These are phyloP conservation scores for Anthracocystis walkeri DNA, from an alignment of 1,284 basidiomycete genomes.

Conservation along the genomic window DNA sequence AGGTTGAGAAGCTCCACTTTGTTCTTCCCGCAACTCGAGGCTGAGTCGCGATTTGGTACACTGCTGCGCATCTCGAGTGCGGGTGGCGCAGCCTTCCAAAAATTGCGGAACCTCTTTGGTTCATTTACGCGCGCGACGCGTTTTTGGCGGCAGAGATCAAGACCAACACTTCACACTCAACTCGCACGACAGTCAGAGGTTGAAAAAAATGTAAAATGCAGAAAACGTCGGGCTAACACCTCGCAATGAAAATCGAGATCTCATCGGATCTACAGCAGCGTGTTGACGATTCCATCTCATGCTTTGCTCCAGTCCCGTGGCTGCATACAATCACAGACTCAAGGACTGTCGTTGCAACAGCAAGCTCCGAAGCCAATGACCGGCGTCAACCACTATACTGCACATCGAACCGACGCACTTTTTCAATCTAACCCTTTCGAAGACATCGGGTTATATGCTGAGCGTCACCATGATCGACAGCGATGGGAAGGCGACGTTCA, in stretches of 20 bases:
- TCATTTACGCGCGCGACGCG: constrained; percentile 55
- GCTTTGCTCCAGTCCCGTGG: too few species aligned
- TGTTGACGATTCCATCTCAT: not conserved
- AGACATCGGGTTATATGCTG: not conserved
- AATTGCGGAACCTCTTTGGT: constrained; percentile 30
- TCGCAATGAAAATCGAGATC: not conserved
- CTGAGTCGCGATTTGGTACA: constrained; percentile 34
- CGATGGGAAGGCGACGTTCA: not conserved
- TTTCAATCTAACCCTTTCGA: not conserved
- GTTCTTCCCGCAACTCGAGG: constrained; percentile 16
- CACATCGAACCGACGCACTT: constrained; percentile 1
- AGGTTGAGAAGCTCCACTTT: constrained; percentile 27
- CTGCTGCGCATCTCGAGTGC: constrained; percentile 13
- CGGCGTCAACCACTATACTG: not conserved
- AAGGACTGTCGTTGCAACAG: not conserved
- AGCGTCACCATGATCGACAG: not conserved
- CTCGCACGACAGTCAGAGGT: constrained; percentile 20
- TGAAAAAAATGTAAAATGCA: not conserved
- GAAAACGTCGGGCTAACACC: not conserved
- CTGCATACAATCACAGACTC: not conserved
- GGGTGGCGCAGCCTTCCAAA: constrained; percentile 16
- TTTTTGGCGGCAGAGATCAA: constrained; percentile 12
- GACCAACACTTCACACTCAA: constrained; percentile 33
- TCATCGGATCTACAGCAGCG: not conserved
- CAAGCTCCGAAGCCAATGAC: not conserved